Evolutionary conservation across 1,284 basidiomycete genomes (phyloP).

Genomic region (Cutaneotrichosporon dermatis): DNA sequence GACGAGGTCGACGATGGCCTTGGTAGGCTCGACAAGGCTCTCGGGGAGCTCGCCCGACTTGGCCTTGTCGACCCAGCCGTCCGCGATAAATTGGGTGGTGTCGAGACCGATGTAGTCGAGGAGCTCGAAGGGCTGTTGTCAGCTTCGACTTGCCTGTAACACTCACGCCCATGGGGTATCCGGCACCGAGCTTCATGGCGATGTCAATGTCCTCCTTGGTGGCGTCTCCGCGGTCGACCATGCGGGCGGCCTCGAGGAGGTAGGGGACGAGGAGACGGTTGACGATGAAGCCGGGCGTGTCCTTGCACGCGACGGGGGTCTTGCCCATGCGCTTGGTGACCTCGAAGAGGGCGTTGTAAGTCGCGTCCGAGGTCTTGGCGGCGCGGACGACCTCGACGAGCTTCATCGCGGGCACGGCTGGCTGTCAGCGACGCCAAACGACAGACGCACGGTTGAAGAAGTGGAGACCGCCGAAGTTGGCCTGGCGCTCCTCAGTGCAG

Average conservation of each 20-base stretch:
- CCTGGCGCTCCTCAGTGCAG: constrained; percentile 43
- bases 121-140: constrained; percentile 42
- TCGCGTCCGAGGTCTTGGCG: constrained; percentile 51
- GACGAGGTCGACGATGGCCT: constrained; percentile 53
- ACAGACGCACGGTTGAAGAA: constrained; percentile 52
- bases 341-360: constrained; percentile 51
- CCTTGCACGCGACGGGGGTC: constrained; percentile 55
- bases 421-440: not conserved
- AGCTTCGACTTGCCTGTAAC: not conserved
- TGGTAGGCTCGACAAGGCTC: constrained; percentile 51
- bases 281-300: constrained; percentile 56
- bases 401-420: constrained; percentile 55
- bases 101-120: constrained; percentile 56
- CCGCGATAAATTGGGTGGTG: constrained; percentile 52
- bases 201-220: constrained; percentile 57
- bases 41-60: constrained; percentile 49
- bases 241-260: constrained; percentile 56
- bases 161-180: constrained; percentile 51
- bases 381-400: constrained; percentile 57
- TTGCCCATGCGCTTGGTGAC: constrained; percentile 55
- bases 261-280: constrained; percentile 56
- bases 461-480: constrained; percentile 54
- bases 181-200: constrained; percentile 60
- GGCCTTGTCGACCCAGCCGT: constrained; percentile 55
- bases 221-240: constrained; percentile 58